These are phyloP conservation scores for Niebla homalea DNA, from an alignment of 495 filamentous ascomycete species.

Conservation along the genomic window DNA sequence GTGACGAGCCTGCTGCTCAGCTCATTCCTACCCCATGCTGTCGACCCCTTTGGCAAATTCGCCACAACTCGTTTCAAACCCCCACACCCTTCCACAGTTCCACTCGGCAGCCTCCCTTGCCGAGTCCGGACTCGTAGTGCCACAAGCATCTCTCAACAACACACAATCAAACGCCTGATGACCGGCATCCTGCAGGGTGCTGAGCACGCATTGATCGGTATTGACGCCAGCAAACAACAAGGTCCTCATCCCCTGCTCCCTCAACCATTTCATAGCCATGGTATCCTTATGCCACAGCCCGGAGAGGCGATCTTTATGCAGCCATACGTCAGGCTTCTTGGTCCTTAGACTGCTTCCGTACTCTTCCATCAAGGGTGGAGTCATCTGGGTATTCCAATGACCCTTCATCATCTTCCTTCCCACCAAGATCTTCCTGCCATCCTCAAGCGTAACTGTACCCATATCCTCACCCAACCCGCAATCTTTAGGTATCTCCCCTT, in stretches of 20 bases:
- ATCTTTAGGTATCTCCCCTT: too few species aligned
- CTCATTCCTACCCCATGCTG: slow-evolving; percentile 19
- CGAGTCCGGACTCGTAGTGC: slow-evolving; percentile 31
- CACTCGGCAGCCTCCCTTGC: slow-evolving; percentile 30
- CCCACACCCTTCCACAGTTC: slow-evolving; percentile 29
- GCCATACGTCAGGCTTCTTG: slow-evolving; percentile 29
- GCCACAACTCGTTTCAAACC: slow-evolving; percentile 27
- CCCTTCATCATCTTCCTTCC: slow-evolving; percentile 38
- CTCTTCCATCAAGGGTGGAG: slow-evolving; percentile 28
- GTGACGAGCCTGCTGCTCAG: too few species aligned
- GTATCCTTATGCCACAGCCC: slow-evolving; percentile 33
- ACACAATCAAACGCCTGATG: slow-evolving; percentile 43
- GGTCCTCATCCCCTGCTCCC: slow-evolving; percentile 31
- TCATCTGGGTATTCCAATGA: slow-evolving; percentile 41
- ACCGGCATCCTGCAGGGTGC: slow-evolving; percentile 40
- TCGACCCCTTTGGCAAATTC: slow-evolving; percentile 30
- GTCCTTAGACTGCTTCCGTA: slow-evolving; percentile 18
- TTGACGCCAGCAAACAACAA: slow-evolving; percentile 45
- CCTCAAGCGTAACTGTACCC: slow-evolving; percentile 24
- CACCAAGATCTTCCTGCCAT: slow-evolving; percentile 25
- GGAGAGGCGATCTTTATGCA: slow-evolving; percentile 45
- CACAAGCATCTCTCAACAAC: slow-evolving; percentile 39
- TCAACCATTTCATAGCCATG: slow-evolving; percentile 22
- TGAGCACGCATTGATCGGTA: slow-evolving; percentile 47
- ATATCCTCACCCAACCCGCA: slow-evolving; percentile 33